A percentile compares a stretch with the other conserved stretches of the same genome.
These are phyloP conservation scores for Phialophora tarda DNA, from an alignment of 2,329 filamentous ascomycete species.

Conservation along the genomic window DNA sequence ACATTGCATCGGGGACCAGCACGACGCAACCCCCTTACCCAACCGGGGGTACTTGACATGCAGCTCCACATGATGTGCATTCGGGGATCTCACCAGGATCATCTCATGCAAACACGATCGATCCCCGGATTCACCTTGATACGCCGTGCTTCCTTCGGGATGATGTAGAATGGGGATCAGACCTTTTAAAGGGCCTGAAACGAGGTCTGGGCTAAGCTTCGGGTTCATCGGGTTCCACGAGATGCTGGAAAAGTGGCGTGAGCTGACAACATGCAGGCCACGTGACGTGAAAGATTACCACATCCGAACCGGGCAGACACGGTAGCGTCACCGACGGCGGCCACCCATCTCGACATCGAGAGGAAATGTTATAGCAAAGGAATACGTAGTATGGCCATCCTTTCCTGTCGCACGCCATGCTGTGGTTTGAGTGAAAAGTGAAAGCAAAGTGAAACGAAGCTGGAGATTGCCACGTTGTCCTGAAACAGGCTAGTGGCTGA, in stretches of 20 bases:
- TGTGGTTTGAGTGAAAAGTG: no score
- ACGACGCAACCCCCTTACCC: neutral
- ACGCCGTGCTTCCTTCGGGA: neutral
- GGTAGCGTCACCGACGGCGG: neutral
- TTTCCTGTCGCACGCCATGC: neutral
- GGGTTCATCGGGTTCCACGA: constrained; percentile 20
- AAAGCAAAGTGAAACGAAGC: no score
- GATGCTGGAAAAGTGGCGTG: neutral
- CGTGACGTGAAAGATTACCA: neutral
- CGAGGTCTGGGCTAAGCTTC: constrained; percentile 10
- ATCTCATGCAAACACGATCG: constrained; percentile 5
- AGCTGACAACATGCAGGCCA: neutral
- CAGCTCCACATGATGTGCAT: constrained; percentile 11
- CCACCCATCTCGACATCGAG: neutral
- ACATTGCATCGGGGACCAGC: constrained; percentile 18
- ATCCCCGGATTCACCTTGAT: neutral
- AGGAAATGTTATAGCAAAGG: neutral
- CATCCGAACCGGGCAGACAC: neutral
- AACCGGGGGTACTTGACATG: neutral
- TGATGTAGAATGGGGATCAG: constrained; percentile 1
- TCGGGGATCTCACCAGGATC: constrained; percentile 18
- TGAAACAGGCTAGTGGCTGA: constrained; percentile 7
- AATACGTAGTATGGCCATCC: no score
- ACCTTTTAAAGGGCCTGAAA: neutral
- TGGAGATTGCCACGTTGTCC: constrained; percentile 7